phyloP scores from a whole-genome alignment of 1,284 basidiomycete species.

The Anthracocystis walkeri region DNA sequence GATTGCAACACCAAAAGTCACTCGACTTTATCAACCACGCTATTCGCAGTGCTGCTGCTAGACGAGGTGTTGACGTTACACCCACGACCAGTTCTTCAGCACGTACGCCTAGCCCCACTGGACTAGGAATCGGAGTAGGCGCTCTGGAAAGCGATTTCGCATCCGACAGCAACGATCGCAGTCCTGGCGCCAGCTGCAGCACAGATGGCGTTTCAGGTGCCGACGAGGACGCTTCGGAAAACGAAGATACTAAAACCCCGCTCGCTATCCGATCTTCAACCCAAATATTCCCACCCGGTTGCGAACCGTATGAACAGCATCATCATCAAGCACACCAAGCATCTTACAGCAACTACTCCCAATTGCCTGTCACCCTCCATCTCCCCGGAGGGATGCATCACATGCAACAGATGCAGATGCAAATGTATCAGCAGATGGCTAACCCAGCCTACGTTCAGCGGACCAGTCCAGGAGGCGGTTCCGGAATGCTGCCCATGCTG shows the following conservation, averaged over 20 bases:
- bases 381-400: conserved; percentile 30
- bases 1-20: conserved; percentile 67
- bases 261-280: conserved; percentile 11
- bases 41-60: conserved; percentile 67
- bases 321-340: conserved; percentile 35
- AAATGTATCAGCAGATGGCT: conserved; percentile 31
- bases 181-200: conserved; percentile 32
- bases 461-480: background rate
- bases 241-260: conserved; percentile 29
- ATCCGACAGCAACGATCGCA: conserved; percentile 16
- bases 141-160: conserved; percentile 23
- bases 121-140: conserved; percentile 62
- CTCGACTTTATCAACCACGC: conserved; percentile 69
- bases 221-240: conserved; percentile 33
- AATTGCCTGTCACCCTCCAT: conserved; percentile 36
- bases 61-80: conserved; percentile 45
- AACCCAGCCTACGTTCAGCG: conserved; percentile 19
- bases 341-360: conserved; percentile 14
- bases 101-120: conserved; percentile 43
- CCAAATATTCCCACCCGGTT: conserved; percentile 29
- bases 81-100: conserved; percentile 24
- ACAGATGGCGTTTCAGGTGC: conserved; percentile 23
- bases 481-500: conserved; percentile 31
- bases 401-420: conserved; percentile 36
- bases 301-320: conserved; percentile 40